phyloP scores from a whole-genome alignment of 2,329 filamentous ascomycete species.

The Trichoderma harzianum region DNA sequence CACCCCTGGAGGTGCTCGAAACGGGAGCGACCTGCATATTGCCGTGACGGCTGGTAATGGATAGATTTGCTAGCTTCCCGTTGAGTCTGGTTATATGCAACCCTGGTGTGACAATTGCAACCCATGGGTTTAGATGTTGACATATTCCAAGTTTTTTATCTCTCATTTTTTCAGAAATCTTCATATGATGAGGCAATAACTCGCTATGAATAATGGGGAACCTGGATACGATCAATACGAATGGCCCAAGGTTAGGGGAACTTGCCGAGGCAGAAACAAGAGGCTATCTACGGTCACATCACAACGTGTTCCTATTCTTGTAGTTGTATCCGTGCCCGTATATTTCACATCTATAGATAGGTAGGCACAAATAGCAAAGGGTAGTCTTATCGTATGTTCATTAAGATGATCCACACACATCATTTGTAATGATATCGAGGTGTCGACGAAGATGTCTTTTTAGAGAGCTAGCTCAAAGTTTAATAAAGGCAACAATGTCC shows the following conservation, averaged over 20 bases:
- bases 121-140: neutral
- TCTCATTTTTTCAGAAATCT: neutral
- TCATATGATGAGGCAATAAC: neutral
- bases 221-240: neutral
- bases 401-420: neutral
- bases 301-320: neutral
- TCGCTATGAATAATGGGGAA: neutral
- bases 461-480: neutral
- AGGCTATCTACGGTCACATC: neutral
- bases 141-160: neutral
- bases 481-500: neutral
- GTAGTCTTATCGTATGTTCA: neutral
- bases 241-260: neutral
- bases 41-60: neutral
- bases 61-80: neutral
- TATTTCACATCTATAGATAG: neutral
- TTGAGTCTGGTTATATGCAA: neutral
- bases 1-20: neutral
- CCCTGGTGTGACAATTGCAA: neutral
- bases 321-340: neutral
- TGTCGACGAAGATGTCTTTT: neutral
- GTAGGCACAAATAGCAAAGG: neutral
- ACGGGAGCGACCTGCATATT: neutral
- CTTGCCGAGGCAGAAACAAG: neutral
- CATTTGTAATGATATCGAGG: neutral